Percentiles rank a stretch among this genome's conserved stretches.
Evolutionary conservation across 2,329 filamentous ascomycete species (phyloP).

Genomic region (Phaeoacremonium minimum): DNA sequence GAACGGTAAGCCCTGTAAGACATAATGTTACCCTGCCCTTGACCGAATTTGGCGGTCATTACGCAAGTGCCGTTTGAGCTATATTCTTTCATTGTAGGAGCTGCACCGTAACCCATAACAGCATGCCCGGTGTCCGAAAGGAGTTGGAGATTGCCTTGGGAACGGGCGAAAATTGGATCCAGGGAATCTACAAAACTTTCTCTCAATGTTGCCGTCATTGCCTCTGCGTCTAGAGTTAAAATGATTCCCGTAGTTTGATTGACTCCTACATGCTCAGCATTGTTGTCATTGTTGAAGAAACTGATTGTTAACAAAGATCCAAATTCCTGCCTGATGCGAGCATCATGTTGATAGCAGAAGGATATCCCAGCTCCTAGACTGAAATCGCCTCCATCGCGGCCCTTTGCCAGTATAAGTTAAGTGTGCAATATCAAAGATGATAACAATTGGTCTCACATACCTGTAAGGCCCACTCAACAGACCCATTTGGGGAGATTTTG

Average conservation of each 20-base stretch:
- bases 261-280: slow-evolving; percentile 10
- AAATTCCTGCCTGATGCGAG: slow-evolving; percentile 17
- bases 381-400: neutral
- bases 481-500: slow-evolving; percentile 14
- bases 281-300: slow-evolving; percentile 30
- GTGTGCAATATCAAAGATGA: slow-evolving; percentile 15
- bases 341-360: slow-evolving; percentile 30
- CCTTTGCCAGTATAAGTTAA: neutral
- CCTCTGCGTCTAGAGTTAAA: slow-evolving; percentile 15
- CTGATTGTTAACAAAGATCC: slow-evolving; percentile 18
- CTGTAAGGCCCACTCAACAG: slow-evolving; percentile 16
- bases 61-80: slow-evolving; percentile 22
- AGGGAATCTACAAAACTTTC: slow-evolving; percentile 11
- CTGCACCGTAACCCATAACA: slow-evolving; percentile 27
- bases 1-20: slow-evolving; percentile 29
- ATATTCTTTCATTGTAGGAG: slow-evolving; percentile 27
- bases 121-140: slow-evolving; percentile 14
- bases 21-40: slow-evolving; percentile 10
- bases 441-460: slow-evolving; percentile 8
- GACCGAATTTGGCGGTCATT: slow-evolving; percentile 24
- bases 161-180: slow-evolving; percentile 11
- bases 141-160: slow-evolving; percentile 15
- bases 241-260: slow-evolving; percentile 17
- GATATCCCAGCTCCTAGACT: neutral
- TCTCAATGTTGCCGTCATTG: slow-evolving; percentile 21